Evolutionary conservation across 352 stramenopile genomes (phyloP).

Genomic region (Phytophthora hybrid): DNA sequence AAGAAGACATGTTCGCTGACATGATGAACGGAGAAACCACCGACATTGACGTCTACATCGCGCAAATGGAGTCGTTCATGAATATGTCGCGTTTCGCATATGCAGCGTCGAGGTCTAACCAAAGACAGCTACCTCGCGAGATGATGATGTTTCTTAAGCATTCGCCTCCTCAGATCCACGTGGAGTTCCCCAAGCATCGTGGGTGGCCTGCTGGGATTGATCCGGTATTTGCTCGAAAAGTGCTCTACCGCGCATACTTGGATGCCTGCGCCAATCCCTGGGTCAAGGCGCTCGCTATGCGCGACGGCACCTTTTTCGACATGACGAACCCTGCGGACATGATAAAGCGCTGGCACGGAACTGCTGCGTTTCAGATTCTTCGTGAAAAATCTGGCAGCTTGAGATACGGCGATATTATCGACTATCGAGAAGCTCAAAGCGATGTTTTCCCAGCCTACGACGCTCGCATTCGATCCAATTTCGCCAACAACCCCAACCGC

Average conservation of each 20-base stretch:
- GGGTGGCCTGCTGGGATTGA: conserved; percentile 38
- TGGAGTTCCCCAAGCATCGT: conserved; percentile 32
- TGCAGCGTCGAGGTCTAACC: not conserved
- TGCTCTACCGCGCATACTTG: conserved; percentile 33
- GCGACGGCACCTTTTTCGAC: conserved; percentile 16
- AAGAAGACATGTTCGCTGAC: not conserved
- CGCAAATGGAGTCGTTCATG: conserved; percentile 29
- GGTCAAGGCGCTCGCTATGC: conserved; percentile 23
- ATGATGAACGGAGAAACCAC: conserved; percentile 5
- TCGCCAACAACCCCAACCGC: conserved; percentile 23
- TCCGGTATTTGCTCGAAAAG: conserved; percentile 23
- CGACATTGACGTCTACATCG: conserved; percentile 38
- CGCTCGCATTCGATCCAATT: conserved; percentile 25
- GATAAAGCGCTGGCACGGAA: conserved; percentile 42
- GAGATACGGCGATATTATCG: conserved; percentile 26
- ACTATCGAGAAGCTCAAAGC: conserved; percentile 10
- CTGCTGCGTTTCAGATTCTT: conserved; percentile 24
- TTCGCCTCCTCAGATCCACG: conserved; percentile 22
- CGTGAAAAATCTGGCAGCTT: not conserved
- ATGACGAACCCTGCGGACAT: not conserved
- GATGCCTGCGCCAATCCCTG: conserved; percentile 28
- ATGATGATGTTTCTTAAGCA: conserved; percentile 18
- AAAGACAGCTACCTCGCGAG: conserved; percentile 20
- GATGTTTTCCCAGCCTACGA: conserved; percentile 18
- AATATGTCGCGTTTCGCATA: conserved; percentile 3